Conservation (phyloP, 805 yeast species). For the Kurtzmaniella cleridarum region DNA sequence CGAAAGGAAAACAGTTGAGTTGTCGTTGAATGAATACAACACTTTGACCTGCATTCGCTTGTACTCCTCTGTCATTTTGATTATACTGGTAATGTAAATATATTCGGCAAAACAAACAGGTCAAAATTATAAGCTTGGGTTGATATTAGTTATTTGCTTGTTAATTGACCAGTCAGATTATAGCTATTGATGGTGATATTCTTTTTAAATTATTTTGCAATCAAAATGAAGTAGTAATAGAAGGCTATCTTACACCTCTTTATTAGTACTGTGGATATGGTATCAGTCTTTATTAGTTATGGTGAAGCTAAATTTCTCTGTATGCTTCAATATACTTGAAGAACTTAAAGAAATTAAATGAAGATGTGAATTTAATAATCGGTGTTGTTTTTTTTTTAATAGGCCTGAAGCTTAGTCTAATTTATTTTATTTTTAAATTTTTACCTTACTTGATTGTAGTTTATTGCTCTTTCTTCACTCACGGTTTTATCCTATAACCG, state of each 20-base stretch:
- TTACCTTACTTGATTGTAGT: not conserved
- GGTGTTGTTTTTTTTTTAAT: conserved; percentile 1
- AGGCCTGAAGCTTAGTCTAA: not conserved
- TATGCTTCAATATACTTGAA: too few relatives aligned
- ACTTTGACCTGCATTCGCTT: conserved; percentile 42
- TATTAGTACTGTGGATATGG: too few relatives aligned
- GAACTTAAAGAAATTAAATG: conserved; percentile 3
- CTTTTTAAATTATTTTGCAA: too few relatives aligned
- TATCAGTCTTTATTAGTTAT: too few relatives aligned
- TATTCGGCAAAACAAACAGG: not conserved
- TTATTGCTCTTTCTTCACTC: not conserved
- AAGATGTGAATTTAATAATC: not conserved
- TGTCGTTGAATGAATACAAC: conserved; percentile 40
- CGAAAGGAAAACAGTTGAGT: conserved; percentile 37
- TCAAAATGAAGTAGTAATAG: too few relatives aligned
- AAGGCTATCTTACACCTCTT: too few relatives aligned
- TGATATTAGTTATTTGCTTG: too few relatives aligned
- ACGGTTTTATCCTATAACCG: too few relatives aligned
- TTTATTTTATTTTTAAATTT: not conserved
- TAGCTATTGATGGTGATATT: too few relatives aligned
- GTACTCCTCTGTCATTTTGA: conserved; percentile 10
- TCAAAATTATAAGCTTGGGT: too few relatives aligned
- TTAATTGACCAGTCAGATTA: too few relatives aligned
- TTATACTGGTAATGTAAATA: not conserved
- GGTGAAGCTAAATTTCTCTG: too few relatives aligned